Evolutionary conservation across 164 flowering plant species (phyloP), one percentile per base, ranked within the genome.

Genomic region (Umbellularia californica): DNA sequence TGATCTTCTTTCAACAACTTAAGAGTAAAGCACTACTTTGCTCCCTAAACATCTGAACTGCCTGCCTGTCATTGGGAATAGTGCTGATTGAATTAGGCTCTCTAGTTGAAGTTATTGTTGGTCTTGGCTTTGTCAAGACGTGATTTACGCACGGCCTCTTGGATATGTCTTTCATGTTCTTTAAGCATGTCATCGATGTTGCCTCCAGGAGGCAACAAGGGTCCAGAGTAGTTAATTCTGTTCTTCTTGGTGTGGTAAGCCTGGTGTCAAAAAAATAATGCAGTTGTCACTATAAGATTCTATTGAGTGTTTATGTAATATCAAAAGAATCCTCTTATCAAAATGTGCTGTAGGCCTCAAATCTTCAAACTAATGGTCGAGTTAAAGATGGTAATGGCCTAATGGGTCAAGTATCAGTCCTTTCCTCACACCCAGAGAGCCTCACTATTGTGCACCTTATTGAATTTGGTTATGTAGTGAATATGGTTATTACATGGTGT

Each of bases 111-210:
- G 35, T 51, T 72, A 65, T 79, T 80, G 79, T 80, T 82, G 70
- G 77, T 78, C 84, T 83, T 85, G 25, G 76, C 81, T 79, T 85
- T 94, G 72, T 89, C 95, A 33, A 83, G 74, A 12, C 92, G 92
- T n/a, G 98, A 89, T 83, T 90, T 92, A 5, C 98, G 90, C 3
- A 93, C 97, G 58, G 97, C 98, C 52, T 88, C 84, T 79, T 93
- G 97, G 74, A 95, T 93, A 76, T 90, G 94, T 79, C 92, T 87
- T 77, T 95, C 98, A 60, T 95, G 97, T 82, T 93, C 95, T 82
- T 82, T 93, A 7, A 95, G 89, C 90, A 95, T 88, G 25, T 95
- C 98, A 10, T 95, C 98, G 17, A 93, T 79, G 86, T 88, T 93
- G 50, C 93, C 97, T 7, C 90, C 87, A 55, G 97, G 91, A 60